A percentile compares a stretch with the other conserved stretches of the same genome.
phyloP scores from a whole-genome alignment of 139 green algal genomes.

The Coelastrella sp. region DNA sequence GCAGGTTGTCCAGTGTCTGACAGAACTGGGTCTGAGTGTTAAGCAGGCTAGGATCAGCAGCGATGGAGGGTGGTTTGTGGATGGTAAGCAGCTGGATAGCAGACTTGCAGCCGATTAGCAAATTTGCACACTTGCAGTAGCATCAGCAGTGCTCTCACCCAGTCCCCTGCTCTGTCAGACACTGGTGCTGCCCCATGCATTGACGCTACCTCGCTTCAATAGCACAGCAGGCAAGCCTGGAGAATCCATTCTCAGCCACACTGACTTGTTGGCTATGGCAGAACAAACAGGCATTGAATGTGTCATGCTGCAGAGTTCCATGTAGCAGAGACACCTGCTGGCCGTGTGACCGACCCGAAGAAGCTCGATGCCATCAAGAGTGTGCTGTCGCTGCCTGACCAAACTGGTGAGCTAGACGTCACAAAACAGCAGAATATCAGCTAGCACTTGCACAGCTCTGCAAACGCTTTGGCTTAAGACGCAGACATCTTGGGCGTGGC shows the following conservation, averaged over 20 bases:
- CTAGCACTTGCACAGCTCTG: too few relatives aligned
- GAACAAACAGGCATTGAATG: not conserved
- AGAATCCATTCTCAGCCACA: too few relatives aligned
- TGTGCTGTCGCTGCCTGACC: slow-evolving; percentile 17
- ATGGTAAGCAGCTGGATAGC: slow-evolving; percentile 72
- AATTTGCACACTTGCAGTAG: not conserved
- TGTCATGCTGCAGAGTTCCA: slow-evolving; percentile 84
- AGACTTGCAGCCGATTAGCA: not conserved
- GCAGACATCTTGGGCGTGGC: not conserved
- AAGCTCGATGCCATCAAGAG: slow-evolving; percentile 83
- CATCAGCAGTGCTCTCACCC: too few relatives aligned
- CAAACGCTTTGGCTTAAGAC: not conserved
- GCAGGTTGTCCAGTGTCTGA: slow-evolving; percentile 97
- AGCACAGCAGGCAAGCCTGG: too few relatives aligned
- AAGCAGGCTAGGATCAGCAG: slow-evolving; percentile 86
- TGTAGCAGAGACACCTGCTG: slow-evolving; percentile 82
- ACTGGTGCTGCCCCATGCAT: not conserved
- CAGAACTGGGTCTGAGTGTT: slow-evolving; percentile 92
- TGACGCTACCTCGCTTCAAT: too few relatives aligned
- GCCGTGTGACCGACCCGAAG: slow-evolving; percentile 79
- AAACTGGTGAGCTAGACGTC: not conserved
- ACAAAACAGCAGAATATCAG: too few relatives aligned
- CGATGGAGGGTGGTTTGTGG: slow-evolving; percentile 98
- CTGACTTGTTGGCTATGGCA: too few relatives aligned
- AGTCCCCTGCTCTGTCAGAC: too few relatives aligned